Evolutionary conservation across 257 asterid genomes (phyloP), one percentile per base, ranked within the genome.

Genomic region (Penstemon newberryi): DNA sequence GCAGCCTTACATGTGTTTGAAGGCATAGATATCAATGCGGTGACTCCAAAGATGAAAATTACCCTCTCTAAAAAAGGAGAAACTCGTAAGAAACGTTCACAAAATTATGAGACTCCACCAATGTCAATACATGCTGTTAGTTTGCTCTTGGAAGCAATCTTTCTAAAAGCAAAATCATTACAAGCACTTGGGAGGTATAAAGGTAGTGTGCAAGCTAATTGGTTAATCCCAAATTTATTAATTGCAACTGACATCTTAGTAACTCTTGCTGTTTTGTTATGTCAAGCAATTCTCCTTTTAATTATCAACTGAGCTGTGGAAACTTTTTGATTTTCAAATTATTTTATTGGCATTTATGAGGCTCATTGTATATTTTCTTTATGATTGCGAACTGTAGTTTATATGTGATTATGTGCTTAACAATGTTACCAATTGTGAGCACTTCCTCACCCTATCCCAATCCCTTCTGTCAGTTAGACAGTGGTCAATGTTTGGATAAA

Each of bases 1-100:
- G 94, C 92, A 60, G 96, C 98, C 56, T 72, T 93, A 50, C 96
- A 87, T 72, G 98, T 93, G 63, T 93, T 90, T 55, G 96, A 90
- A 84, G 97, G 98, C 71, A 93, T 93, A 15, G 97, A 93, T 70
- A 73, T 90, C 75, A 77, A 82, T 75, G 80, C 94, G 37, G 85
- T 88, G 58, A 80, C 82, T 60, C 88, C 94, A 69, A 90, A 87
- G 81, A 88, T 93, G 80, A 93, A 86, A 79, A 77, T 76, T 58
- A 69, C 95, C 0, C 87, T 93, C 56, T 78, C 94, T 37, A 73
- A 51, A 69, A 76, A 66, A 74, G 87, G 82, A 64, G 96, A 75
- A 70, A 73, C 81, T 73, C 85, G 65, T 62, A 85, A 57, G 83
- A 83, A 87, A 73, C 85, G 61, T 18, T 79, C 87, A 11, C 89